Evolutionary conservation across 306 rosid genomes (phyloP), one percentile per base, ranked within the genome.

Genomic region (Abrus pulchellus): DNA sequence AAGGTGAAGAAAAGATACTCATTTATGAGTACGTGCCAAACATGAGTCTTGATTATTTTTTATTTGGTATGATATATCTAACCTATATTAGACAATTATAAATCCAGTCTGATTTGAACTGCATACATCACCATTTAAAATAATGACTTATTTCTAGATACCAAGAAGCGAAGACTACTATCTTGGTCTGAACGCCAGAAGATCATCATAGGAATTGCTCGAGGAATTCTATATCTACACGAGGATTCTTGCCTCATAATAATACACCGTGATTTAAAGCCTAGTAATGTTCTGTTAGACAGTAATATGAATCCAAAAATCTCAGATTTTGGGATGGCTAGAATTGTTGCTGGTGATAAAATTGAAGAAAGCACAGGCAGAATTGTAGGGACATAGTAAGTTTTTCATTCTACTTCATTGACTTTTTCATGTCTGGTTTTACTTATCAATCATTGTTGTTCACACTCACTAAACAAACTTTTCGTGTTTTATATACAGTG

Each of bases 1-100:
- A 88, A 76, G 83, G 78, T 9, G 80, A 81, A 28, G 94, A 92
- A 9, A 90, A 87, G 71, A 69, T 92, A 3, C 92, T 92, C 14
- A 73, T 90, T 34, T 90, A 90, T 50, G 92, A 90, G 64, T 86
- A 68, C 5, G 81, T 91, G 32, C 72, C 85, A 54, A 89, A 89
- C 79, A 83, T 81, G 40, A 90, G 94, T 41, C 89, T 90, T 1
- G 88, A 90, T 71, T 52, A 61, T 74, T 76, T 88, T 74, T 72
- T 88, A 73, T 83, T 53, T 8, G 94, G 94, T 90, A 75, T 3
- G 62, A 38, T 4, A 2, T 40, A 12, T 50, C 78, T 49, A 33
- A 59, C 40, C 52, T 64, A 20, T 36, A 60, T 45, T 12, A 68
- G 38, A 59, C 5, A 49, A 67, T 7, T 48, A 50, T 27, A 68